phyloP scores from a whole-genome alignment of 148 eudicot genomes.

The Cornus controversa region DNA sequence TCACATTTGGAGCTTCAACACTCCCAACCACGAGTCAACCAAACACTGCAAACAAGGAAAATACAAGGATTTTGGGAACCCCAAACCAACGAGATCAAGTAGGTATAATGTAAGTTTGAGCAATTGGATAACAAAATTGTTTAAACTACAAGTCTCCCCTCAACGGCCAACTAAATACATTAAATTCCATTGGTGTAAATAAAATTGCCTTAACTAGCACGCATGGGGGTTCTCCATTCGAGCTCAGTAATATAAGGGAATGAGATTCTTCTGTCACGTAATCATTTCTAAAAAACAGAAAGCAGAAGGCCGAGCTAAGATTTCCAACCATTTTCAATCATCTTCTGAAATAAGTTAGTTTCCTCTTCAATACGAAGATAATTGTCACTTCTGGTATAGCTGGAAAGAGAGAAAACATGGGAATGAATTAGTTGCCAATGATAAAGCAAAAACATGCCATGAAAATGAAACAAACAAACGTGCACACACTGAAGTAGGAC shows the following conservation, averaged over 20 bases:
- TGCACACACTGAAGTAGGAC: not conserved
- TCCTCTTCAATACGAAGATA: conserved; percentile 1
- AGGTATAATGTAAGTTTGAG: too few relatives aligned
- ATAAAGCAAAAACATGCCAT: not conserved
- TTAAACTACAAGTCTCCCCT: not conserved
- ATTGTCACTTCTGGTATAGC: not conserved
- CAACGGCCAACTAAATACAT: not conserved
- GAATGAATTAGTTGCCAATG: not conserved
- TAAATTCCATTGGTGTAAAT: not conserved
- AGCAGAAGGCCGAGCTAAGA: not conserved
- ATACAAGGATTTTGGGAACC: too few relatives aligned
- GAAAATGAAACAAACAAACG: not conserved
- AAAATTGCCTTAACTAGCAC: not conserved
- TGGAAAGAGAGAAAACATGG: not conserved
- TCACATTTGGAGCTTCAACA: too few relatives aligned
- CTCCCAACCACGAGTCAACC: too few relatives aligned
- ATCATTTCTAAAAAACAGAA: not conserved
- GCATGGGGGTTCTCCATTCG: not conserved
- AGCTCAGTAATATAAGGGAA: not conserved
- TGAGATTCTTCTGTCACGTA: not conserved
- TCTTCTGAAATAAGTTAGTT: not conserved
- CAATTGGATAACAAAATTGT: too few relatives aligned
- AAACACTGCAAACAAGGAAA: not conserved
- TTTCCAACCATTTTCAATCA: not conserved
- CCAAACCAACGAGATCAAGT: too few relatives aligned